These are phyloP conservation scores for Termitomyces sp. DNA, from an alignment of 768 basidiomycete genomes.

Conservation along the genomic window DNA sequence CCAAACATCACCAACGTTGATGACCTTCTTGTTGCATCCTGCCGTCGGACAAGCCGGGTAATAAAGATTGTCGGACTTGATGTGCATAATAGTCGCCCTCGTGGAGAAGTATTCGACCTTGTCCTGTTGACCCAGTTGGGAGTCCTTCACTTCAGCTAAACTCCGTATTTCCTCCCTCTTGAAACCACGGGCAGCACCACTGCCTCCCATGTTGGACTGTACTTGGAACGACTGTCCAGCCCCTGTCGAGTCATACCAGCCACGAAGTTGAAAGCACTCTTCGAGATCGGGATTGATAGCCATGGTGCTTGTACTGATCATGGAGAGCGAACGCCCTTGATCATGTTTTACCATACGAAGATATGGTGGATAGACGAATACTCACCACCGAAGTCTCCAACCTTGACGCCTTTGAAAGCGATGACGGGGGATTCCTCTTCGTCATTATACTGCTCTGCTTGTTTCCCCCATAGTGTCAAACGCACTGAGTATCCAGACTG, in stretches of 20 bases:
- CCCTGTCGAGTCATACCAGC: conserved; percentile 87
- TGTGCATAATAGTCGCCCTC: conserved; percentile 81
- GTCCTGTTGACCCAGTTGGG: conserved; percentile 69
- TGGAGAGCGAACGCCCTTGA: conserved; percentile 77
- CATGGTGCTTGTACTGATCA: conserved; percentile 78
- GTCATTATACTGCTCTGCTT: conserved; percentile 75
- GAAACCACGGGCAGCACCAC: conserved; percentile 37
- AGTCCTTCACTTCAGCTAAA: conserved; percentile 72
- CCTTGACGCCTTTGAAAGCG: conserved; percentile 91
- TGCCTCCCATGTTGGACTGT: conserved; percentile 43
- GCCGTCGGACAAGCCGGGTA: conserved; percentile 86
- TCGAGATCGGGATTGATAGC: conserved; percentile 85
- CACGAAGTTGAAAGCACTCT: conserved; percentile 80
- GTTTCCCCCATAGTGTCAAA: conserved; percentile 93
- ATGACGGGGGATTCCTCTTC: conserved; percentile 57
- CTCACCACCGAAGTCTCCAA: conserved; percentile 85
- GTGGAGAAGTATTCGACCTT: conserved; percentile 76
- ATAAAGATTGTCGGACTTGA: conserved; percentile 74
- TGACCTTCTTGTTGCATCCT: conserved; percentile 88
- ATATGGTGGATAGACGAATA: not conserved
- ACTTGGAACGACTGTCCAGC: conserved; percentile 61
- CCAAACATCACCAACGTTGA: conserved; percentile 67
- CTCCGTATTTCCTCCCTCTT: conserved; percentile 70
- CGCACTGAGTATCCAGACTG: conserved; percentile 71
- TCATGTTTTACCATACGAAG: conserved; percentile 4